Percentiles rank a stretch among this genome's conserved stretches.
These are phyloP conservation scores for Penicillium occitanis DNA, from an alignment of 2,329 filamentous ascomycete species.

Conservation along the genomic window DNA sequence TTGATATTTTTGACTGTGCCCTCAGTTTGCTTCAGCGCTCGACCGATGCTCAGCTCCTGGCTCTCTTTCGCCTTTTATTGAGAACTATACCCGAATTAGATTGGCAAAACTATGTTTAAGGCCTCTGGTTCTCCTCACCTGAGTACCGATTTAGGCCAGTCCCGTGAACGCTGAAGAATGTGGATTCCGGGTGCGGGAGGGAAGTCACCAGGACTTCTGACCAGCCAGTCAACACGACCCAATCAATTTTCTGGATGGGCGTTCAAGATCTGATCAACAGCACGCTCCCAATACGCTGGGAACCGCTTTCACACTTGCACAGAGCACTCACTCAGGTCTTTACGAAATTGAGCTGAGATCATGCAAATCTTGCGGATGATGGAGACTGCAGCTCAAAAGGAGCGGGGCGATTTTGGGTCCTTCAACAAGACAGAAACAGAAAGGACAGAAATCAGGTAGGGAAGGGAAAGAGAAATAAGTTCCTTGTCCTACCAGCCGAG, in stretches of 20 bases:
- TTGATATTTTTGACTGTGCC: not conserved
- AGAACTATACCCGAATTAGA: not conserved
- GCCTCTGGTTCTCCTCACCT: conserved; percentile 7
- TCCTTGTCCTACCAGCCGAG: not conserved
- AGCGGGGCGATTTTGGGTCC: not conserved
- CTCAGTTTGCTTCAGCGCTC: not conserved
- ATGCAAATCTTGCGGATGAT: not conserved
- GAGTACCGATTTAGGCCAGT: conserved; percentile 14
- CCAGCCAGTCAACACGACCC: conserved; percentile 5
- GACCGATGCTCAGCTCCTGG: not conserved
- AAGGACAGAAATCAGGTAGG: conserved; percentile 1
- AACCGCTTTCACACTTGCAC: not conserved
- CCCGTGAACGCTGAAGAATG: conserved; percentile 20
- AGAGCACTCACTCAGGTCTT: not conserved
- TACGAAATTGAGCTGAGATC: not conserved
- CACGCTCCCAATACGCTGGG: conserved; percentile 8
- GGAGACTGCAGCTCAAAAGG: not conserved
- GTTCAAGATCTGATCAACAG: conserved; percentile 11
- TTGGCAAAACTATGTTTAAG: not conserved
- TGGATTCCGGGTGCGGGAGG: conserved; percentile 19
- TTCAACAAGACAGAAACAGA: not conserved
- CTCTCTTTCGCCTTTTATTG: not conserved
- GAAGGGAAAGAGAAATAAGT: not conserved
- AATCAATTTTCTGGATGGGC: not conserved
- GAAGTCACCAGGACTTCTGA: conserved; percentile 18